A percentile compares a stretch with the other conserved stretches of the same genome.
These are phyloP conservation scores for Hemisphaericaspora nanyangensis DNA, from an alignment of 805 yeast species.

Conservation along the genomic window DNA sequence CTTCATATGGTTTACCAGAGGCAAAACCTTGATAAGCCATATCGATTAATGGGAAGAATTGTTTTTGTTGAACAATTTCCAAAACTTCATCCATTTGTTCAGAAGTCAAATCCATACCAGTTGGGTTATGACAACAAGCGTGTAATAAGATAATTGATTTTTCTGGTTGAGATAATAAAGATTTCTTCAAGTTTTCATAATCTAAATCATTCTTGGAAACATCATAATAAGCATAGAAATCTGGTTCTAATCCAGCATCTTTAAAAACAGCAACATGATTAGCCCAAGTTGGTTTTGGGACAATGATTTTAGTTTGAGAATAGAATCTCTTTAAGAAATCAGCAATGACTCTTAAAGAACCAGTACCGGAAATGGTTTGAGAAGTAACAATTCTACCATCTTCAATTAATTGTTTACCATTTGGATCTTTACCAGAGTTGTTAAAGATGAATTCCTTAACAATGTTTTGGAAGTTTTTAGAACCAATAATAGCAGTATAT, in stretches of 20 bases:
- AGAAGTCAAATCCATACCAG: conserved; percentile 85
- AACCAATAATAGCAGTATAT: conserved; percentile 83
- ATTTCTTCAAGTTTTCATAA: conserved; percentile 57
- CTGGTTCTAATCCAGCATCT: conserved; percentile 64
- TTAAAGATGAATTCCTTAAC: conserved; percentile 74
- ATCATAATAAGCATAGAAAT: conserved; percentile 71
- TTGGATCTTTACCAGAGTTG: conserved; percentile 47
- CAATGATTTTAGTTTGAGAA: conserved; percentile 51
- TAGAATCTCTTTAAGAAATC: conserved; percentile 68
- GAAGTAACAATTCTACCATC: conserved; percentile 72
- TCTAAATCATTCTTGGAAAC: conserved; percentile 58
- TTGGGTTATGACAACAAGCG: conserved; percentile 97
- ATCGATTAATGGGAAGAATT: conserved; percentile 79
- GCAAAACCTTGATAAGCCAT: conserved; percentile 96
- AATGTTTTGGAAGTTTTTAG: conserved; percentile 57
- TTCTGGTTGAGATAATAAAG: conserved; percentile 50
- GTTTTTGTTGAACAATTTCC: conserved; percentile 53
- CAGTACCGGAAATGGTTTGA: conserved; percentile 94
- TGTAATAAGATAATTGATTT: conserved; percentile 75
- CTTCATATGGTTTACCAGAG: conserved; percentile 75
- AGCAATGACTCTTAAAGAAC: conserved; percentile 82
- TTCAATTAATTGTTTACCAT: conserved; percentile 52
- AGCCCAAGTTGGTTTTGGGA: conserved; percentile 94
- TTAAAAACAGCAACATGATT: conserved; percentile 80
- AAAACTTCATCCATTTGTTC: conserved; percentile 80